Conservation (phyloP, 108 stramenopile genomes). For the Cylindrotheca fusiformis region DNA sequence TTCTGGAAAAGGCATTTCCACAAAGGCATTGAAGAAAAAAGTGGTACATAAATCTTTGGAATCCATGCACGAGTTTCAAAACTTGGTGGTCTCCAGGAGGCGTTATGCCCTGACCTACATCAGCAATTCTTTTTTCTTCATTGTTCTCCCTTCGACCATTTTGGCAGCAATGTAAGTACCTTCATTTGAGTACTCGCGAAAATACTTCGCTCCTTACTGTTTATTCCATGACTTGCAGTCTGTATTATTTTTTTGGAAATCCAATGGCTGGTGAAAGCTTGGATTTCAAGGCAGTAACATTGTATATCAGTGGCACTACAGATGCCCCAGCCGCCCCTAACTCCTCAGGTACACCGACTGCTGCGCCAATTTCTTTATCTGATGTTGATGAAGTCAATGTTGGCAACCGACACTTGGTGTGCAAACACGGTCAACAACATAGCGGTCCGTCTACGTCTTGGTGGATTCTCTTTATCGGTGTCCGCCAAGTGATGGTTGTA, state of each 20-base stretch:
- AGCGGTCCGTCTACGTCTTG: conserved; percentile 33
- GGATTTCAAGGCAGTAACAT: not conserved
- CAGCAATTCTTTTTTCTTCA: not conserved
- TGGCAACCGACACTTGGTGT: no score
- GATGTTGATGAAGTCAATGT: no score
- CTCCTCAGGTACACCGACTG: no score
- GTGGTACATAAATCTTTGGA: not conserved
- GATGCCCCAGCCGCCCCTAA: no score
- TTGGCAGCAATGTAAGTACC: not conserved
- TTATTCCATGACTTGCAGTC: not conserved
- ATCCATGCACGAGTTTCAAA: not conserved
- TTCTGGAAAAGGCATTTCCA: not conserved
- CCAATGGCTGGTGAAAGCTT: not conserved
- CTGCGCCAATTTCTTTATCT: no score
- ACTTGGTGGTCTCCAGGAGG: not conserved
- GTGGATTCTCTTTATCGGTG: conserved; percentile 37
- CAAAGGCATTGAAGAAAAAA: not conserved
- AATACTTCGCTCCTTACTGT: no score
- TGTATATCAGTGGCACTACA: not conserved
- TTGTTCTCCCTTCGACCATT: not conserved
- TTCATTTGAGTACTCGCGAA: no score
- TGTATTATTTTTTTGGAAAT: not conserved
- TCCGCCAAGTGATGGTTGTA: conserved; percentile 43
- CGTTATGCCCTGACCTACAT: not conserved
- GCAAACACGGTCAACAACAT: no score